These are phyloP conservation scores for Zarea fungicola DNA, from an alignment of 2,329 filamentous ascomycete species.

Conservation along the genomic window DNA sequence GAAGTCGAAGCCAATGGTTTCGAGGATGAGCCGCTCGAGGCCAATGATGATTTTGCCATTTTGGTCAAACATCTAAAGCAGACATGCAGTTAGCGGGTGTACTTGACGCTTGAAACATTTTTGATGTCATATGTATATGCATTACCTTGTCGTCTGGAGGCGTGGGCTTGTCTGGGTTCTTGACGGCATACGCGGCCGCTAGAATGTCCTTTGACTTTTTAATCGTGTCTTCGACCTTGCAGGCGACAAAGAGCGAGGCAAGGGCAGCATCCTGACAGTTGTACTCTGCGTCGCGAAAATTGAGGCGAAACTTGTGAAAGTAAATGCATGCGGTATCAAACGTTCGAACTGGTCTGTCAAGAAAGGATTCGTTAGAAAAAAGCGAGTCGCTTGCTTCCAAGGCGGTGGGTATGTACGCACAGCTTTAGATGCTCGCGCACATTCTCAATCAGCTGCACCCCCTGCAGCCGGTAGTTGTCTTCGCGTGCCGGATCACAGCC, in stretches of 20 bases:
- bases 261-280: slow-evolving; percentile 81
- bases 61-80: slow-evolving; percentile 76
- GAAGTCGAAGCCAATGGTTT: slow-evolving; percentile 91
- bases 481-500: slow-evolving; percentile 73
- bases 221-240: slow-evolving; percentile 95
- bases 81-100: too few relatives aligned
- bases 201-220: slow-evolving; percentile 95
- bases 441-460: slow-evolving; percentile 82
- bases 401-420: slow-evolving; percentile 49
- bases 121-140: too few relatives aligned
- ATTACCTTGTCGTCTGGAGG: slow-evolving; percentile 83
- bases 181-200: slow-evolving; percentile 83
- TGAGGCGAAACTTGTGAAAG: slow-evolving; percentile 88
- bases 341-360: slow-evolving; percentile 71
- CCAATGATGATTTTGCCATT: slow-evolving; percentile 79
- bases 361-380: not conserved
- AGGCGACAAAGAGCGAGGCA: slow-evolving; percentile 84
- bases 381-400: not conserved
- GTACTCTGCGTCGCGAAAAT: slow-evolving; percentile 81
- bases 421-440: slow-evolving; percentile 74
- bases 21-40: slow-evolving; percentile 86
- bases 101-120: too few relatives aligned
- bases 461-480: slow-evolving; percentile 74
- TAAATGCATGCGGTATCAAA: slow-evolving; percentile 89
- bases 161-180: slow-evolving; percentile 59